These are phyloP conservation scores for Boletellus sp. DNA, from an alignment of 768 basidiomycete species.

Conservation along the genomic window DNA sequence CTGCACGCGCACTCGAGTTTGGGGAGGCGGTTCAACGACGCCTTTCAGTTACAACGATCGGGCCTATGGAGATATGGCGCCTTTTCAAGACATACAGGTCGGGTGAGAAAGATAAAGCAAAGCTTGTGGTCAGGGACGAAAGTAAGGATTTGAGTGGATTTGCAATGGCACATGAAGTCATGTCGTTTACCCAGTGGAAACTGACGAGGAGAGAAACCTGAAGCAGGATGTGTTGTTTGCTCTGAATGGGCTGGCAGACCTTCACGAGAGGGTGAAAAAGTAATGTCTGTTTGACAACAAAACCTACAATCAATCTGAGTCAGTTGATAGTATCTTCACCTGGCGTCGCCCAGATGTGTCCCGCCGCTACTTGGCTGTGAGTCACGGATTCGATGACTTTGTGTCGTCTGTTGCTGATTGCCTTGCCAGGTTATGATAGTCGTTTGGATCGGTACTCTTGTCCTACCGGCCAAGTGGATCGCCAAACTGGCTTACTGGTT, in stretches of 20 bases:
- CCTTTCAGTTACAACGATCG: conserved; percentile 45
- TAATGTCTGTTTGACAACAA: conserved; percentile 24
- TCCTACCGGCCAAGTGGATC: conserved; percentile 49
- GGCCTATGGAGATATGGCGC: conserved; percentile 51
- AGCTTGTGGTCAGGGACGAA: conserved; percentile 15
- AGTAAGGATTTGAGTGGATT: not conserved
- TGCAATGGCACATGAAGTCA: not conserved
- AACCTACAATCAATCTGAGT: conserved; percentile 1
- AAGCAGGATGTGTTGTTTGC: conserved; percentile 40
- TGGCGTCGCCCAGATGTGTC: conserved; percentile 59
- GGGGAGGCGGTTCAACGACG: conserved; percentile 46
- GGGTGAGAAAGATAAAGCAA: conserved; percentile 33
- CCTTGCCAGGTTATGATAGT: conserved; percentile 34
- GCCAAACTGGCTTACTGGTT: conserved; percentile 45
- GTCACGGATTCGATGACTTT: conserved; percentile 8
- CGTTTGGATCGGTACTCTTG: conserved; percentile 36
- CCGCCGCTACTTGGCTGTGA: conserved; percentile 44
- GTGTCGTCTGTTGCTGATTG: conserved; percentile 1
- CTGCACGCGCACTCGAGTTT: conserved; percentile 49
- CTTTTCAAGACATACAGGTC: conserved; percentile 44
- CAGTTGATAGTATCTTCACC: conserved; percentile 50
- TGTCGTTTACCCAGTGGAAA: conserved; percentile 2
- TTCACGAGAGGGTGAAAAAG: conserved; percentile 66
- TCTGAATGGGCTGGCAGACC: conserved; percentile 50
- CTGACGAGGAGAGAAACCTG: conserved; percentile 35